Conservation (phyloP, 108 stramenopile species). For the Cyclotella cryptica region DNA sequence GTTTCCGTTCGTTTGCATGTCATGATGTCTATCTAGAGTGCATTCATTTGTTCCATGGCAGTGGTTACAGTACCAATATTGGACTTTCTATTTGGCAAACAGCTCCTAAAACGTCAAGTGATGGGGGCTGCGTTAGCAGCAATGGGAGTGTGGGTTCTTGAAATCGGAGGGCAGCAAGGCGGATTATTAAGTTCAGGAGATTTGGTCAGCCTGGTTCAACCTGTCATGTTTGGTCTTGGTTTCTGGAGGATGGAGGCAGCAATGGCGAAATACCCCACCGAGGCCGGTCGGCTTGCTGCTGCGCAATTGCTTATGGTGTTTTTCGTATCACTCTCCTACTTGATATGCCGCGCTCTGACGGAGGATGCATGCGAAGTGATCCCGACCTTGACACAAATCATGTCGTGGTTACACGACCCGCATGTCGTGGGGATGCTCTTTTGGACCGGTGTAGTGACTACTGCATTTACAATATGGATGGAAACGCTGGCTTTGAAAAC, state of each 20-base stretch:
- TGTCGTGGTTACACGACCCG: constrained; percentile 65
- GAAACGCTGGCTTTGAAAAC: constrained; percentile 90
- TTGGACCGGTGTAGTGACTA: constrained; percentile 93
- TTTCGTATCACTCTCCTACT: constrained; percentile 54
- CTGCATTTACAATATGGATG: constrained; percentile 88
- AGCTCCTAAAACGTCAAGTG: constrained; percentile 55
- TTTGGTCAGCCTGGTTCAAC: constrained; percentile 73
- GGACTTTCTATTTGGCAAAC: constrained; percentile 74
- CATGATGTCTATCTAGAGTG: constrained; percentile 45
- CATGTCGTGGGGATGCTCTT: constrained; percentile 63
- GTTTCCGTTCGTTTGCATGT: background rate
- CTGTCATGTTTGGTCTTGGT: constrained; percentile 87
- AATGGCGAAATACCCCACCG: constrained; percentile 67
- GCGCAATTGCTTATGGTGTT: constrained; percentile 87
- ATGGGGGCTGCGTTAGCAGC: constrained; percentile 77
- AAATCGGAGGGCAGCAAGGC: constrained; percentile 59
- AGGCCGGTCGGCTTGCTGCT: constrained; percentile 79
- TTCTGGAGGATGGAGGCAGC: constrained; percentile 85
- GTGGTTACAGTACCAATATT: constrained; percentile 91
- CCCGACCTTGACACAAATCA: constrained; percentile 28
- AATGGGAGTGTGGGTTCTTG: constrained; percentile 84
- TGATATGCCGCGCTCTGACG: constrained; percentile 42
- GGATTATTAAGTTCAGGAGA: constrained; percentile 63
- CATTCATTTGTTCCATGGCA: constrained; percentile 92
- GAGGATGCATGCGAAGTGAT: constrained; percentile 26